Conservation (phyloP, 495 filamentous ascomycete genomes). For the Evernia prunastri region DNA sequence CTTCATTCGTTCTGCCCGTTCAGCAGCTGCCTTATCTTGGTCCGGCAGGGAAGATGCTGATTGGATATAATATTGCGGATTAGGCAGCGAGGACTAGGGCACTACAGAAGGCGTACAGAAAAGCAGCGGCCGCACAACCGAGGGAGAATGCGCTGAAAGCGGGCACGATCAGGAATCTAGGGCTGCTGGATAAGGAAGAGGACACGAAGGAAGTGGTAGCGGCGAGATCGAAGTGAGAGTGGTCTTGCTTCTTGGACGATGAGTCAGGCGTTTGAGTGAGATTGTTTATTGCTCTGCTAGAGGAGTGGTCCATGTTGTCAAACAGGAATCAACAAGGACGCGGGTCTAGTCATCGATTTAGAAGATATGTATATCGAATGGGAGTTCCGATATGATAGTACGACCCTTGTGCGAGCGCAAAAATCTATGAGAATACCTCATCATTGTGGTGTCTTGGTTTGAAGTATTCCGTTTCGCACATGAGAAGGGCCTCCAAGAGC, state of each 20-base stretch:
- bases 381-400: not conserved
- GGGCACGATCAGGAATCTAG: constrained; percentile 76
- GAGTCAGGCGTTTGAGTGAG: not conserved
- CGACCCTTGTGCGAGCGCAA: not conserved
- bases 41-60: constrained; percentile 14
- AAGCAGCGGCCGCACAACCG: constrained; percentile 65
- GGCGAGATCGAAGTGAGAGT: constrained; percentile 6
- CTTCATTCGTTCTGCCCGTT: not conserved
- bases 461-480: not conserved
- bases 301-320: not conserved
- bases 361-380: not conserved
- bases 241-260: not conserved
- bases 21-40: no score
- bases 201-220: constrained; percentile 61
- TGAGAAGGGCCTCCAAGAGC: no score
- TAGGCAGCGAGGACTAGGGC: constrained; percentile 71
- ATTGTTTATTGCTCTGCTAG: not conserved
- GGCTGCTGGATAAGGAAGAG: constrained; percentile 73
- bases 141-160: constrained; percentile 69
- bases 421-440: not conserved
- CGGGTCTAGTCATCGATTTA: not conserved
- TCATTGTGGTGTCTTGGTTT: not conserved
- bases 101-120: constrained; percentile 82
- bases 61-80: constrained; percentile 12
- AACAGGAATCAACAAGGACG: not conserved